phyloP scores from a whole-genome alignment of 2,329 filamentous ascomycete species.

The Fusarium sp. region DNA sequence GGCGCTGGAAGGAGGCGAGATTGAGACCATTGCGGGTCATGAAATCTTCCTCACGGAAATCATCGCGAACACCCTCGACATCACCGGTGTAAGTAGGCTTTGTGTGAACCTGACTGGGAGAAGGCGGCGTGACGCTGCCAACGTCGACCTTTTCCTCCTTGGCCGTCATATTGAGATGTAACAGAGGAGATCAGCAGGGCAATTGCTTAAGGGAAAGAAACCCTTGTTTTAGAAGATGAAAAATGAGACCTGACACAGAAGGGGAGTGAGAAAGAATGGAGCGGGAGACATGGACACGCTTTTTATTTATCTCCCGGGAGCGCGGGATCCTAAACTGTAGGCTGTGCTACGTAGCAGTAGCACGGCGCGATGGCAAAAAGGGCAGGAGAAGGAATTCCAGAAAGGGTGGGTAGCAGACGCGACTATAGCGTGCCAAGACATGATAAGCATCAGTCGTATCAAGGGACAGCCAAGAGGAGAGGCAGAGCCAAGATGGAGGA shows the following conservation, averaged over 20 bases:
- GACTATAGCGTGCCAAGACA: constrained; percentile 37
- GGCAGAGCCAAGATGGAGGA: constrained; percentile 13
- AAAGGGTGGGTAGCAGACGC: constrained; percentile 1
- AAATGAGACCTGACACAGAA: constrained; percentile 4
- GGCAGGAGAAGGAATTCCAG: constrained; percentile 40
- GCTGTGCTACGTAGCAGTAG: constrained; percentile 14
- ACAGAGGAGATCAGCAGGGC: background rate
- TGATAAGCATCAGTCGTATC: constrained; percentile 30
- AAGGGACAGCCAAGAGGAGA: background rate
- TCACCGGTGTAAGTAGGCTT: constrained; percentile 21
- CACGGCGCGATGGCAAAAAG: constrained; percentile 40
- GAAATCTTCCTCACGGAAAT: constrained; percentile 46
- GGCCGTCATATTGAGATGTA: constrained; percentile 25
- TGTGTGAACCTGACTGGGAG: constrained; percentile 22
- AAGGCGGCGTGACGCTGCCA: constrained; percentile 30
- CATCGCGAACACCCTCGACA: constrained; percentile 31
- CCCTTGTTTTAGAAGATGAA: background rate
- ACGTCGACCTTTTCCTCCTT: constrained; percentile 45
- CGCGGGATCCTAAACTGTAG: background rate
- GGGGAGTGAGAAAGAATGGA: background rate
- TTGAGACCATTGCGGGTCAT: constrained; percentile 51
- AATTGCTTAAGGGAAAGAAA: background rate
- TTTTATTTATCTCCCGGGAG: constrained; percentile 20
- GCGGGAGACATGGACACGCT: constrained; percentile 30
- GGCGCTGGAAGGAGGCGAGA: constrained; percentile 43